Percentiles rank a stretch among this genome's conserved stretches.
phyloP scores from a whole-genome alignment of 169 alveolate genomes.

The Plasmodium coatneyi region DNA sequence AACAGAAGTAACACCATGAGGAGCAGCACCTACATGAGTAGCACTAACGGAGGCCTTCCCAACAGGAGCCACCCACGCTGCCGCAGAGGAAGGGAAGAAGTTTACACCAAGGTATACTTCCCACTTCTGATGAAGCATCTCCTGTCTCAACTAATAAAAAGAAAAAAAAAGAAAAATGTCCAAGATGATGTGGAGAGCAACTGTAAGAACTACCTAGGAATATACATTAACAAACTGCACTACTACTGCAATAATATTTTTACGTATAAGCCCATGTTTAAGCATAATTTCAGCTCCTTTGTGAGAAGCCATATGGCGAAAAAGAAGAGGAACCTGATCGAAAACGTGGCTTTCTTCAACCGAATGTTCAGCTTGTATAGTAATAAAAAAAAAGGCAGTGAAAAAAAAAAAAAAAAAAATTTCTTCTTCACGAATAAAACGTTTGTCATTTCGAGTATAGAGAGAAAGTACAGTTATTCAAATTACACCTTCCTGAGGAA shows the following conservation, averaged over 20 bases:
- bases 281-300: slow-evolving; percentile 19
- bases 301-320: neutral
- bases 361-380: neutral
- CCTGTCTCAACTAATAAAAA: neutral
- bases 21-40: neutral
- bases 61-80: neutral
- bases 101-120: slow-evolving; percentile 15
- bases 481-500: slow-evolving; percentile 6
- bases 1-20: too few relatives aligned
- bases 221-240: slow-evolving; percentile 50
- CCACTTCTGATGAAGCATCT: slow-evolving; percentile 9
- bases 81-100: neutral
- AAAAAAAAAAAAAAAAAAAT: neutral
- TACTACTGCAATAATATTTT: slow-evolving; percentile 46
- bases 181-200: neutral
- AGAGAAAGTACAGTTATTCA: slow-evolving; percentile 21
- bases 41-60: neutral
- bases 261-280: slow-evolving; percentile 21
- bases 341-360: neutral
- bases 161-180: neutral
- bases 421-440: slow-evolving; percentile 13
- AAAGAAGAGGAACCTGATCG: neutral
- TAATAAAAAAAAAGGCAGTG: slow-evolving; percentile 4
- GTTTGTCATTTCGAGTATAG: neutral
- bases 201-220: slow-evolving; percentile 14